phyloP scores from a whole-genome alignment of 2,329 filamentous ascomycete species.

The Escovopsis weberi region DNA sequence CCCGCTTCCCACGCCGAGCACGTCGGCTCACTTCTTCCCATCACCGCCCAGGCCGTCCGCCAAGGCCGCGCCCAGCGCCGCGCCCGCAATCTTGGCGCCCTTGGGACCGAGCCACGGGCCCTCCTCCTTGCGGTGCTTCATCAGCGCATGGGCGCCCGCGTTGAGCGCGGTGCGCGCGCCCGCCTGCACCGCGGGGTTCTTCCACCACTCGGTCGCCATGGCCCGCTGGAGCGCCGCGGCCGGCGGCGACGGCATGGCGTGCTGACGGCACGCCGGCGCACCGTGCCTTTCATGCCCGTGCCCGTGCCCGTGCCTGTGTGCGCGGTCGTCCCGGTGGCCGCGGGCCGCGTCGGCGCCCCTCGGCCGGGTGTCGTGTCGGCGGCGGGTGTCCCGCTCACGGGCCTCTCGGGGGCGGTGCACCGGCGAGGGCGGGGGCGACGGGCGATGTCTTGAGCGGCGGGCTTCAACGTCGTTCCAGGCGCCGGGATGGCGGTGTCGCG shows the following conservation, averaged over 20 bases:
- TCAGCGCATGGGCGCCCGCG: conserved; percentile 33
- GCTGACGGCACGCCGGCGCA: conserved; percentile 2
- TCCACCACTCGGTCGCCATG: conserved; percentile 17
- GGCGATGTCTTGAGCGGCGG: too few species aligned
- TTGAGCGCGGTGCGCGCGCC: conserved; percentile 32
- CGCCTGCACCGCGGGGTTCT: conserved; percentile 23
- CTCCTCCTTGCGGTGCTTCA: conserved; percentile 29
- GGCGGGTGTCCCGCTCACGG: conserved; percentile 3
- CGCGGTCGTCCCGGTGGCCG: neutral
- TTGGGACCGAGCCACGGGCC: conserved; percentile 34
- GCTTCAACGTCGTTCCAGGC: too few species aligned
- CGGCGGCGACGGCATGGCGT: neutral
- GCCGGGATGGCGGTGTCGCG: too few species aligned
- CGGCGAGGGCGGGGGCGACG: too few species aligned
- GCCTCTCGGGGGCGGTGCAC: neutral
- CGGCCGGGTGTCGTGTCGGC: conserved; percentile 1
- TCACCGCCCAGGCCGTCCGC: conserved; percentile 30
- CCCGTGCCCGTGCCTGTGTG: too few species aligned
- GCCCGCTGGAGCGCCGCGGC: neutral
- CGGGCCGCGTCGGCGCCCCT: conserved; percentile 1
- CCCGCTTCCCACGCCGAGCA: too few species aligned
- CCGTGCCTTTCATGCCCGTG: neutral
- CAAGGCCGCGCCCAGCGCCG: conserved; percentile 33
- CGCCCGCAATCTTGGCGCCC: conserved; percentile 32
- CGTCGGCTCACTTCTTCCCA: conserved; percentile 12